Percentiles rank a stretch among this genome's conserved stretches.
Conservation (phyloP, 495 filamentous ascomycete genomes). For the Apiosordaria backusii region DNA sequence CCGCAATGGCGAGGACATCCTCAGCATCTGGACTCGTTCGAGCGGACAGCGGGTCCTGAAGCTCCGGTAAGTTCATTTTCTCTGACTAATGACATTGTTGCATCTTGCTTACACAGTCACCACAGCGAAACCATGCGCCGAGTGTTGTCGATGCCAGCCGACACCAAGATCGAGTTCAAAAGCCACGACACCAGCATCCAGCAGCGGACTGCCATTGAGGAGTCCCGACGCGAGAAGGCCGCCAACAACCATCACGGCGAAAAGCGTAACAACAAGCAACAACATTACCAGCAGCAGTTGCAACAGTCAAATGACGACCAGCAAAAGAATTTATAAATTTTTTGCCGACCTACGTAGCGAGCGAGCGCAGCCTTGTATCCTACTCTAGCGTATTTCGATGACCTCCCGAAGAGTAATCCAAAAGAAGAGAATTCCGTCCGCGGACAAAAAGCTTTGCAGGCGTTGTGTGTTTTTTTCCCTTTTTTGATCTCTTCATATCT, state of each 20-base stretch:
- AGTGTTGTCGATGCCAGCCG: conserved; percentile 74
- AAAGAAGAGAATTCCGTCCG: background rate
- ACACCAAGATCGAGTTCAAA: conserved; percentile 92
- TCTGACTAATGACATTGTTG: conserved; percentile 2
- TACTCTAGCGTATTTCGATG: background rate
- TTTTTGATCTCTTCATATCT: background rate
- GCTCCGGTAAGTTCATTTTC: conserved; percentile 66
- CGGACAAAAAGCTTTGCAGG: background rate
- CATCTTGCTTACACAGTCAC: conserved; percentile 11
- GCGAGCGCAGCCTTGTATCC: background rate
- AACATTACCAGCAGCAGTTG: conserved; percentile 29
- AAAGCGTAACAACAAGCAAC: conserved; percentile 36
- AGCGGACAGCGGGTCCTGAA: conserved; percentile 92
- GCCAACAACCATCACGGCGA: conserved; percentile 46
- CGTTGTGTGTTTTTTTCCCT: background rate
- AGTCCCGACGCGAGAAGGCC: conserved; percentile 74
- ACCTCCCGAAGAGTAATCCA: background rate
- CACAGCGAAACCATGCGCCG: conserved; percentile 88
- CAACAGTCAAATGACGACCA: conserved; percentile 25
- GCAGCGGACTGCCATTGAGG: conserved; percentile 75
- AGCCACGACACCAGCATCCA: conserved; percentile 81
- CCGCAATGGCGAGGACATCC: conserved; percentile 89
- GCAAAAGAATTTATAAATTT: conserved; percentile 21
- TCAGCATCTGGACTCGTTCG: conserved; percentile 95
- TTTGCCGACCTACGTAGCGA: background rate